phyloP scores from a whole-genome alignment of 371 early-diverging fungal species.

The Mucor irregularis region DNA sequence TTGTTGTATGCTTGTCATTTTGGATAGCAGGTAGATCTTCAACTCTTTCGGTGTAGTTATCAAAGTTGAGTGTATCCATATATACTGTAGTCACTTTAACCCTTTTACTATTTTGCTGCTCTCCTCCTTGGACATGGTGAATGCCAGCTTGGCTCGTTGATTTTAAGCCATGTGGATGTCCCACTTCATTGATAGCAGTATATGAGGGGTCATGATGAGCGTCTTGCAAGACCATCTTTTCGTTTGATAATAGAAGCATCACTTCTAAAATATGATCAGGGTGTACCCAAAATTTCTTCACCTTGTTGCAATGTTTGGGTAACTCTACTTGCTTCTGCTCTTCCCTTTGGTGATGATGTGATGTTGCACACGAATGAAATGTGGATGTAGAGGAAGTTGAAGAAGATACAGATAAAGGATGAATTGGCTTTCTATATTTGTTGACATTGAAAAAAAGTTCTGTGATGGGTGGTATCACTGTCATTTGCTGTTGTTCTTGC shows the following conservation, averaged over 20 bases:
- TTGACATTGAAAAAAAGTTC: too few relatives aligned
- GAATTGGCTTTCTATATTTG: too few relatives aligned
- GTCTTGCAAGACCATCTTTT: background rate
- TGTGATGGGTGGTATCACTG: too few relatives aligned
- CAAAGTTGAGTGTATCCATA: constrained; percentile 16
- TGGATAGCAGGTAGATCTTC: background rate
- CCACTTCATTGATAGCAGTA: constrained; percentile 9
- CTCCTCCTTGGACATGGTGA: background rate
- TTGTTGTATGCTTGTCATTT: background rate
- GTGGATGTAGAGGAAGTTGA: background rate
- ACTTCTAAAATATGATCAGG: constrained; percentile 17
- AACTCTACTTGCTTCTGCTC: background rate
- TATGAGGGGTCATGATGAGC: background rate
- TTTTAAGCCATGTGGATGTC: background rate
- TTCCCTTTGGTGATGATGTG: background rate
- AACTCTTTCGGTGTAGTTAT: constrained; percentile 7
- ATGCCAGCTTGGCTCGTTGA: background rate
- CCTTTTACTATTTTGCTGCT: background rate
- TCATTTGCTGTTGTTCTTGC: too few relatives aligned
- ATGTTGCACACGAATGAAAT: constrained; percentile 9
- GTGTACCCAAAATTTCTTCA: constrained; percentile 19
- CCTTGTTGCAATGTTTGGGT: background rate
- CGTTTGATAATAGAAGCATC: constrained; percentile 8
- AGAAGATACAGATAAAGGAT: background rate
- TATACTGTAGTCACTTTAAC: constrained; percentile 12